phyloP scores from a whole-genome alignment of 495 filamentous ascomycete genomes.

The Gamarada debralockiae region DNA sequence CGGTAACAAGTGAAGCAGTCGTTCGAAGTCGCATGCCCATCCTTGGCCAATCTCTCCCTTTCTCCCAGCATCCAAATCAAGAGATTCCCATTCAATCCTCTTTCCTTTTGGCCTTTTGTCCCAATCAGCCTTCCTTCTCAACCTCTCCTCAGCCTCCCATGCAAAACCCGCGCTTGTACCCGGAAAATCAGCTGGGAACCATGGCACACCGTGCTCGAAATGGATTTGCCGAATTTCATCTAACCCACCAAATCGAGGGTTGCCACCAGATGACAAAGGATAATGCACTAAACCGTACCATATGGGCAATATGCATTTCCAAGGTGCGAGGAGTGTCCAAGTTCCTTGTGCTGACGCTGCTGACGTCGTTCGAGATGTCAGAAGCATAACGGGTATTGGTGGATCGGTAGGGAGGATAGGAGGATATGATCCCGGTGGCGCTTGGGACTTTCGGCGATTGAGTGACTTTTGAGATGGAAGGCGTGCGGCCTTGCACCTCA shows the following conservation, averaged over 20 bases:
- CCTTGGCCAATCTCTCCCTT: constrained; percentile 84
- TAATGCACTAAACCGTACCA: constrained; percentile 89
- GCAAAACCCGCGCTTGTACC: constrained; percentile 74
- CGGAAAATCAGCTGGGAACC: constrained; percentile 88
- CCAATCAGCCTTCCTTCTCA: constrained; percentile 63
- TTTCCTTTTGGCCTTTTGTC: constrained; percentile 78
- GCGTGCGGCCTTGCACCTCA: constrained; percentile 51
- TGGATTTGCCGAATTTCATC: constrained; percentile 74
- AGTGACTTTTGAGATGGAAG: constrained; percentile 82
- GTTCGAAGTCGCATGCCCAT: constrained; percentile 85
- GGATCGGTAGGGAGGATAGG: constrained; percentile 64
- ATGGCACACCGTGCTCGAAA: constrained; percentile 74
- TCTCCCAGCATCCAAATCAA: constrained; percentile 68
- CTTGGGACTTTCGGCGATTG: constrained; percentile 74
- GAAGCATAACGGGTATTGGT: constrained; percentile 72
- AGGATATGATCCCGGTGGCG: constrained; percentile 60
- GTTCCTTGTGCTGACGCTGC: constrained; percentile 52
- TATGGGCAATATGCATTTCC: constrained; percentile 82
- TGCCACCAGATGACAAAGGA: constrained; percentile 74
- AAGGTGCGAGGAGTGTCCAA: constrained; percentile 87
- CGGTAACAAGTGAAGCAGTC: constrained; percentile 36
- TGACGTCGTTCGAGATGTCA: constrained; percentile 49
- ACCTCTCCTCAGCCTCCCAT: constrained; percentile 69
- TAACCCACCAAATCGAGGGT: constrained; percentile 78
- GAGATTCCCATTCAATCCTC: constrained; percentile 66